phyloP scores from a whole-genome alignment of 2,329 filamentous ascomycete genomes.

The Diplodia seriata region DNA sequence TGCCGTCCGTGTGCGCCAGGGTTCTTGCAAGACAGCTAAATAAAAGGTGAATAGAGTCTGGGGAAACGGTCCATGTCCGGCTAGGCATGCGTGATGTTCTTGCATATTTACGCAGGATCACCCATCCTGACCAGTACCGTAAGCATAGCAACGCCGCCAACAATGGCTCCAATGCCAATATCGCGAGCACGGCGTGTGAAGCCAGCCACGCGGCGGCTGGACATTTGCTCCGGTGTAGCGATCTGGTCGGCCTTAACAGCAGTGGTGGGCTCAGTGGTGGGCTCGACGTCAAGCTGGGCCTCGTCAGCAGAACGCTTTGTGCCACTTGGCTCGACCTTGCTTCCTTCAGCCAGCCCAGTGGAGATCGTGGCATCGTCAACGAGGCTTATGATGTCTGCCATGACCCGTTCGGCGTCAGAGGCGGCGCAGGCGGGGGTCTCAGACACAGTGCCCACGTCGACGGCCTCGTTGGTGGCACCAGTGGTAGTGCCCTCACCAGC shows the following conservation, averaged over 20 bases:
- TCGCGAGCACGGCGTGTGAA: constrained; percentile 18
- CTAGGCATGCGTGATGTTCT: background rate
- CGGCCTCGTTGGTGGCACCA: background rate
- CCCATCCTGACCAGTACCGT: background rate
- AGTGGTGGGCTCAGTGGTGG: background rate
- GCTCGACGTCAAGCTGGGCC: constrained; percentile 11
- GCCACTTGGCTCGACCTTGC: background rate
- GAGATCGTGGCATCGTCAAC: background rate
- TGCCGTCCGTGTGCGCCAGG: constrained; percentile 21
- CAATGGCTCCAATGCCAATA: constrained; percentile 7
- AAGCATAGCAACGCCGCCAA: constrained; percentile 14
- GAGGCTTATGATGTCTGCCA: background rate
- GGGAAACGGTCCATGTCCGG: background rate
- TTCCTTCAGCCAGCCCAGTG: background rate
- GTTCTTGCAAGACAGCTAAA: background rate
- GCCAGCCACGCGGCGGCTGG: constrained; percentile 9
- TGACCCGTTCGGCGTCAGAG: background rate
- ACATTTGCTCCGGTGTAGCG: constrained; percentile 23
- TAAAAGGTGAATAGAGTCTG: constrained; percentile 1
- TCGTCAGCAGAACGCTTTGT: constrained; percentile 1
- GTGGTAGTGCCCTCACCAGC: background rate
- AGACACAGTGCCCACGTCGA: background rate
- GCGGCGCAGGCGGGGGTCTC: background rate
- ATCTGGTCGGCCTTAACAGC: background rate
- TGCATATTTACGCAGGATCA: background rate